Evolutionary conservation across 805 yeast genomes (phyloP), one percentile per base, ranked within the genome.

Genomic region (Starmerella asiatica): DNA sequence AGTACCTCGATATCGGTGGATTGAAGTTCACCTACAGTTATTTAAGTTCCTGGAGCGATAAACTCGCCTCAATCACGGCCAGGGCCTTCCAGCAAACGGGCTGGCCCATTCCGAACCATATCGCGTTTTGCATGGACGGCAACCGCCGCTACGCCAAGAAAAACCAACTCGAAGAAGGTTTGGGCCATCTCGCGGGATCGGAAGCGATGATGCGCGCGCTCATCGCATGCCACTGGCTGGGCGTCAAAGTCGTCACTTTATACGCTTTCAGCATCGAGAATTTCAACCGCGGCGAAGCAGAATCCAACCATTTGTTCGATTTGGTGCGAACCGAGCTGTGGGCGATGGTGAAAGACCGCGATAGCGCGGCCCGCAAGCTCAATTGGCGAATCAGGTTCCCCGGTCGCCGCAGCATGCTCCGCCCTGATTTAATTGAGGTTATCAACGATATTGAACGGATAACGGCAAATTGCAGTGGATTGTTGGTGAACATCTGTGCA

Each of bases 41-140:
- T 14, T 21, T 11, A 5, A 31, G 28, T n/a, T 37, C 29, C 20
- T 11, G 39, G 18, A 5, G 16, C 18, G 34, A 40, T 21, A 18
- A 21, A 4, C 12, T 24, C 3, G 42, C 36, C 19, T 21, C 21
- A 28, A 2, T 16, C n/a, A 39, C 30, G 12, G 48, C 46, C n/a
- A 34, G 26, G 6, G 35, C 27, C 5, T 3, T 45, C 4, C 18
- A 21, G 8, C 16, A 28, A 9, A 16, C 16, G 11, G 49, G 46
- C n/a, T 5, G 12, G 1, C 82, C 82, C 2, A 73, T 81, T 2
- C 98, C 98, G 1, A 68, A 70, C 40, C 98, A 91, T 60, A 69
- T 91, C 31, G 98, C 93, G 0, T 75, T 91, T 54, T 81, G 93
- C 40, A 91, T 91, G 97, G 98, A 91, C 59, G 98, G 98, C 7